Conservation (phyloP, 208 protist genomes). For the Trypanosoma conorhini region DNA sequence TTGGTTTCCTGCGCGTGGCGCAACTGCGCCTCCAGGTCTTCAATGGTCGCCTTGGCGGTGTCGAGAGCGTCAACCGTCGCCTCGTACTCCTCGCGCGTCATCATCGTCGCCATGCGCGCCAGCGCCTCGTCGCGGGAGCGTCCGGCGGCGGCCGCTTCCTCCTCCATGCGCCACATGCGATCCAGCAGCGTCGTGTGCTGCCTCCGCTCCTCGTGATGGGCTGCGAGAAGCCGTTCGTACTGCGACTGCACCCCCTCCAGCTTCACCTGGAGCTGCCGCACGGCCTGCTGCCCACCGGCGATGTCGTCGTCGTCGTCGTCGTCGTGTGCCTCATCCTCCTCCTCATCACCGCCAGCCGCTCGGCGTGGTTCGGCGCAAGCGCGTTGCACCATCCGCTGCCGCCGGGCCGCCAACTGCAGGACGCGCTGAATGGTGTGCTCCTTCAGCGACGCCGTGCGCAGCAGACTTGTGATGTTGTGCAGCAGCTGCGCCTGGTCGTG, state of each 20-base stretch:
- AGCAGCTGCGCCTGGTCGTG: conserved; percentile 26
- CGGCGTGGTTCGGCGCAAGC: neutral
- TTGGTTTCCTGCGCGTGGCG: conserved; percentile 12
- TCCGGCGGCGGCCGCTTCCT: conserved; percentile 44
- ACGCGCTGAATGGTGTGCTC: conserved; percentile 63
- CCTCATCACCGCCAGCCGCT: neutral
- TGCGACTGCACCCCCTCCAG: conserved; percentile 44
- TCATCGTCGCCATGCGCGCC: conserved; percentile 40
- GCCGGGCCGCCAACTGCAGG: conserved; percentile 40
- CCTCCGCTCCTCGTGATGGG: conserved; percentile 57
- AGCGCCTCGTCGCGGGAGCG: conserved; percentile 26
- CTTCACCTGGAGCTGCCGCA: conserved; percentile 34
- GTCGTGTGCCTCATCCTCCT: neutral
- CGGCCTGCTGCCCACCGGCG: conserved; percentile 20
- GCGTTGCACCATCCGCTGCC: conserved; percentile 11
- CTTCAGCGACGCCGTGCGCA: conserved; percentile 55
- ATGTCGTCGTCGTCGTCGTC: conserved; percentile 31
- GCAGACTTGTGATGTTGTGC: conserved; percentile 44
- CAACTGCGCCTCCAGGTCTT: conserved; percentile 38
- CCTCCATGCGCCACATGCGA: conserved; percentile 72
- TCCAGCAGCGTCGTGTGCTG: conserved; percentile 60
- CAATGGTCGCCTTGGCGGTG: conserved; percentile 21
- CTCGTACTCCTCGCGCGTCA: conserved; percentile 50
- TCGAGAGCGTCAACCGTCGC: conserved; percentile 38
- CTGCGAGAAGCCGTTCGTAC: conserved; percentile 36